Conservation (phyloP, 2,329 filamentous ascomycete genomes). For the Xylaria sp. region DNA sequence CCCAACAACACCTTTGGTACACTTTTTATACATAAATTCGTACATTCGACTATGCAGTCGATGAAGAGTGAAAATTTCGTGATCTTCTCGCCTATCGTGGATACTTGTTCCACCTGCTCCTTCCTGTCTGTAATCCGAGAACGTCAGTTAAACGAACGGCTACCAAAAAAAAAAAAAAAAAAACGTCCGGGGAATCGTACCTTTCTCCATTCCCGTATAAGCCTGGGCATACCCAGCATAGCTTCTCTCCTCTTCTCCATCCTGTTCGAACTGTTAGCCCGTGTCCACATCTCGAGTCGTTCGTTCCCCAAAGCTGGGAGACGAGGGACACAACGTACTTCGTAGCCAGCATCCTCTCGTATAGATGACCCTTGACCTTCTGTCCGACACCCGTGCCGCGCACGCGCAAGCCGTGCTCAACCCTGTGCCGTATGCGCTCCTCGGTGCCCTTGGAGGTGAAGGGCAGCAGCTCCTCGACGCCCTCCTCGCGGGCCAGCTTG, state of each 20-base stretch:
- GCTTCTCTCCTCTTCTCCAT: constrained; percentile 90
- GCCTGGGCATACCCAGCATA: constrained; percentile 92
- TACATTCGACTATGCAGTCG: constrained; percentile 42
- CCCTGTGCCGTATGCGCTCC: constrained; percentile 73
- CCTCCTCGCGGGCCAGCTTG: constrained; percentile 81
- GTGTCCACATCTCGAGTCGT: not conserved
- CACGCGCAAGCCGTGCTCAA: constrained; percentile 83
- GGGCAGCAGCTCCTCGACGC: constrained; percentile 83
- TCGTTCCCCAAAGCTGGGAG: not conserved
- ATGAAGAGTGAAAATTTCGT: constrained; percentile 30
- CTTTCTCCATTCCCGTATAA: constrained; percentile 94
- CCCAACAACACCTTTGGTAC: constrained; percentile 24
- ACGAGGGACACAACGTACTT: constrained; percentile 62
- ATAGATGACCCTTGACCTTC: constrained; percentile 92
- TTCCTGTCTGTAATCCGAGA: constrained; percentile 58
- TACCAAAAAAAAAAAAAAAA: too few species aligned
- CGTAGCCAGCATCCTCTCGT: constrained; percentile 86
- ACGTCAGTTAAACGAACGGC: constrained; percentile 49
- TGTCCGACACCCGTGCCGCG: constrained; percentile 94
- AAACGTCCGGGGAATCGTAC: constrained; percentile 60
- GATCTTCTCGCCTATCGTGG: constrained; percentile 59
- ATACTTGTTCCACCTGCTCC: constrained; percentile 66
- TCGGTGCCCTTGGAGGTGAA: constrained; percentile 79
- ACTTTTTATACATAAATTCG: constrained; percentile 45
- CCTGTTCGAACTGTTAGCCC: constrained; percentile 57